phyloP scores from a whole-genome alignment of 73 alveolate species.

The Symbiodinium natans region DNA sequence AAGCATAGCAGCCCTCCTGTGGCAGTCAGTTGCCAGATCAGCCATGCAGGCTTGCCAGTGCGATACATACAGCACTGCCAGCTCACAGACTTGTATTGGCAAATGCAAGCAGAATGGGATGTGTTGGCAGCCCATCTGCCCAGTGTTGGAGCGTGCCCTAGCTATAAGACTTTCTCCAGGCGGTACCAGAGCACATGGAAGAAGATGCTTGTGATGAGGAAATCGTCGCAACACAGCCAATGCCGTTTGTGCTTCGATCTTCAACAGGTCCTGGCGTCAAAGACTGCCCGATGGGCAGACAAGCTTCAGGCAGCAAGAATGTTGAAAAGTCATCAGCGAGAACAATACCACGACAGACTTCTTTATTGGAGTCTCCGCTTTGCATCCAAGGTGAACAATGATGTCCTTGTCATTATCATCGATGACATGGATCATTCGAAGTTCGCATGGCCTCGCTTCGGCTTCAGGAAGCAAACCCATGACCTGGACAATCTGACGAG shows the following conservation, averaged over 20 bases:
- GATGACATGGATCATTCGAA: neutral
- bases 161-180: neutral
- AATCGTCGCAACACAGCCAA: neutral
- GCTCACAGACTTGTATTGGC: neutral
- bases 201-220: neutral
- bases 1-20: too few relatives aligned
- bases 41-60: neutral
- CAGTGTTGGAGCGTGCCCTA: neutral
- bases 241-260: slow-evolving; percentile 19
- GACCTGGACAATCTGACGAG: neutral
- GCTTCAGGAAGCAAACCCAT: neutral
- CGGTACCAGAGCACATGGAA: neutral
- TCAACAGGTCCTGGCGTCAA: neutral
- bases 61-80: neutral
- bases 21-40: too few relatives aligned
- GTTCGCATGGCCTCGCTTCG: neutral
- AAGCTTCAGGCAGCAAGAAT: neutral
- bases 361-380: neutral
- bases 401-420: neutral
- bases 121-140: neutral
- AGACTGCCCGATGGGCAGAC: neutral
- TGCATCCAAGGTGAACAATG: neutral
- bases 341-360: neutral
- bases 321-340: neutral
- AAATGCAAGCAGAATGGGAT: neutral